Conservation (phyloP, 2,329 filamentous ascomycete genomes). For the Aureobasidium sp. region DNA sequence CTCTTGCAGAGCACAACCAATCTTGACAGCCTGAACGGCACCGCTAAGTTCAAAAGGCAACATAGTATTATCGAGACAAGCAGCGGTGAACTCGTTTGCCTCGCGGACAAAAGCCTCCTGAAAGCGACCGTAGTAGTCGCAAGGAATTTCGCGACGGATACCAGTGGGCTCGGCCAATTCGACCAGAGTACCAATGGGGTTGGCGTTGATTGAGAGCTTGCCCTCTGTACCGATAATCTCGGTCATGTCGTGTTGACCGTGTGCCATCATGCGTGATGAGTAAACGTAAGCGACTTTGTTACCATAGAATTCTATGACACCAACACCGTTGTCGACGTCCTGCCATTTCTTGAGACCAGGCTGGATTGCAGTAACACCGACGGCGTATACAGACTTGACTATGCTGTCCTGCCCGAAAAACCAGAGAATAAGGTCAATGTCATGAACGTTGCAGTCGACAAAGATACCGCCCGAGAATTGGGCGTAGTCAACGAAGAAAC, state of each 20-base stretch:
- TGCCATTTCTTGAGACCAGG: slow-evolving; percentile 51
- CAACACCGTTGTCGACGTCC: slow-evolving; percentile 57
- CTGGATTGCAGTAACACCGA: slow-evolving; percentile 54
- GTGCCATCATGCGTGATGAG: slow-evolving; percentile 59
- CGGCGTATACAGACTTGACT: slow-evolving; percentile 50
- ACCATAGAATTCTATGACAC: slow-evolving; percentile 59
- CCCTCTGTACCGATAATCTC: slow-evolving; percentile 62
- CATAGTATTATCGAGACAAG: slow-evolving; percentile 49
- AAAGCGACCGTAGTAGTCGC: slow-evolving; percentile 57
- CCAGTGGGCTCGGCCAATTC: slow-evolving; percentile 49
- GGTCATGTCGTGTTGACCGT: slow-evolving; percentile 60
- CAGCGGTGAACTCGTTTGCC: slow-evolving; percentile 56
- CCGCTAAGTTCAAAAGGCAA: slow-evolving; percentile 52
- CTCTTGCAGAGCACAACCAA: slow-evolving; percentile 48
- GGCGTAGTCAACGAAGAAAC: too few relatives aligned
- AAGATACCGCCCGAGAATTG: too few relatives aligned
- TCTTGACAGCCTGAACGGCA: slow-evolving; percentile 53
- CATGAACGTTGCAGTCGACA: too few relatives aligned
- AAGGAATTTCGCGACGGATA: slow-evolving; percentile 52
- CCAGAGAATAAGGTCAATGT: too few relatives aligned
- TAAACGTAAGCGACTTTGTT: slow-evolving; percentile 61
- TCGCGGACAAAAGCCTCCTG: slow-evolving; percentile 56
- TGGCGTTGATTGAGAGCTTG: slow-evolving; percentile 56
- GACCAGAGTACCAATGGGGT: slow-evolving; percentile 50
- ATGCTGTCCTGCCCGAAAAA: slow-evolving; percentile 36